Evolutionary conservation across 2,329 filamentous ascomycete species (phyloP).

Genomic region (Ilyonectria sp.): DNA sequence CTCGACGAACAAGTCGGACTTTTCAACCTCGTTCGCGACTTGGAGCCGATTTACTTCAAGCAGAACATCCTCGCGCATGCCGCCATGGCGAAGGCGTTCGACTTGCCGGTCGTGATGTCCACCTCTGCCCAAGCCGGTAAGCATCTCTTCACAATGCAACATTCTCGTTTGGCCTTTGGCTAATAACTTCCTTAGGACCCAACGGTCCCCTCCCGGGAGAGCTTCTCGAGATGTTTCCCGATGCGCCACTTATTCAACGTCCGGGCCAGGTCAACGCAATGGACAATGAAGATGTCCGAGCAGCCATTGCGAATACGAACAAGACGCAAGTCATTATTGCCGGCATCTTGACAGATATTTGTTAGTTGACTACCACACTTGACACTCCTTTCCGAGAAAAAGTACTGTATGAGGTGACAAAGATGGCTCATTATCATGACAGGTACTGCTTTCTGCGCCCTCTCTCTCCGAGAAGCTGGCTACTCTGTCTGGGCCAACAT

Average conservation of each 20-base stretch:
- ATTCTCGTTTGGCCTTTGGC: not conserved
- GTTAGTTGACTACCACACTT: not conserved
- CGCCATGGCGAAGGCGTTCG: slow-evolving; percentile 69
- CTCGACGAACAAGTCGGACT: slow-evolving; percentile 55
- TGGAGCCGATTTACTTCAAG: slow-evolving; percentile 67
- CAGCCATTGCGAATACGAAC: slow-evolving; percentile 53
- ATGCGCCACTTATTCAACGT: slow-evolving; percentile 69
- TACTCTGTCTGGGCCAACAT: slow-evolving; percentile 74
- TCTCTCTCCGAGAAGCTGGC: slow-evolving; percentile 71
- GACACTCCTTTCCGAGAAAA: not conserved
- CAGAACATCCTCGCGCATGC: slow-evolving; percentile 72
- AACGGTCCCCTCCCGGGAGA: slow-evolving; percentile 74
- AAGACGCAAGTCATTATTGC: slow-evolving; percentile 73
- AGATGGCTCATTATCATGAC: not conserved
- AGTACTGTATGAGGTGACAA: not conserved
- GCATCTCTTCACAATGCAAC: not conserved
- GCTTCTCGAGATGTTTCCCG: slow-evolving; percentile 70
- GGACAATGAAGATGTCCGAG: slow-evolving; percentile 73
- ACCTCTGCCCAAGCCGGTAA: slow-evolving; percentile 55
- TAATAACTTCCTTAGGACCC: slow-evolving; percentile 58
- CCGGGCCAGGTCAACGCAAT: slow-evolving; percentile 75
- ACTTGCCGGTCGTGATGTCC: slow-evolving; percentile 71
- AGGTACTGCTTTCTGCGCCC: slow-evolving; percentile 71
- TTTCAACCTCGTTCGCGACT: slow-evolving; percentile 69
- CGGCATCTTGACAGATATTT: slow-evolving; percentile 75